Percentiles rank a stretch among this genome's conserved stretches.
Conservation (phyloP, 2,329 filamentous ascomycete genomes). For the Ophiobolus disseminans region DNA sequence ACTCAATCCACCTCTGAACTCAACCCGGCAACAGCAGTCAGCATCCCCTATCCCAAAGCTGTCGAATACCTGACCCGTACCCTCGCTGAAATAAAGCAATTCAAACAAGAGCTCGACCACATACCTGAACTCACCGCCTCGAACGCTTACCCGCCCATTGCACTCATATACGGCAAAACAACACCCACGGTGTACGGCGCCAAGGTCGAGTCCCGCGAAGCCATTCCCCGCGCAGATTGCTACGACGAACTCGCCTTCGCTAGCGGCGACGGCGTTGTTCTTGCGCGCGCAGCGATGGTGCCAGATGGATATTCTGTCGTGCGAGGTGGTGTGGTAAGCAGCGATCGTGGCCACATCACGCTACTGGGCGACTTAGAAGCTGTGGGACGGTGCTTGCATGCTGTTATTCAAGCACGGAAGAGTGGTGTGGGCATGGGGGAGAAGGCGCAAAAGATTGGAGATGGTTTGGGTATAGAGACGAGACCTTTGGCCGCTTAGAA, state of each 20-base stretch:
- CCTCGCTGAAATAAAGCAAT: constrained; percentile 72
- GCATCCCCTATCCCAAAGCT: constrained; percentile 62
- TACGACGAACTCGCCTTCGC: constrained; percentile 90
- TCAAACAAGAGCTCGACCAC: constrained; percentile 77
- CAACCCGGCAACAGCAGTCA: constrained; percentile 51
- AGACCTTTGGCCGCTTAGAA: no score
- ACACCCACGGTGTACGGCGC: constrained; percentile 86
- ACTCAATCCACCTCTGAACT: constrained; percentile 28
- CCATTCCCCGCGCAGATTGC: constrained; percentile 75
- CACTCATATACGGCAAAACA: constrained; percentile 84
- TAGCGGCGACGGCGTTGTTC: constrained; percentile 85
- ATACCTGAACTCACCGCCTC: constrained; percentile 62
- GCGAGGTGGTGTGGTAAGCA: constrained; percentile 75
- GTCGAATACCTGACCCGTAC: constrained; percentile 76
- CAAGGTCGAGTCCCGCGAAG: constrained; percentile 73
- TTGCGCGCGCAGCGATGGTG: constrained; percentile 84
- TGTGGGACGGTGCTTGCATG: constrained; percentile 75
- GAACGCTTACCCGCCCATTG: constrained; percentile 83
- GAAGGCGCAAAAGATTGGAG: not conserved
- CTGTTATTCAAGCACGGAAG: constrained; percentile 70
- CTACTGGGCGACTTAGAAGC: constrained; percentile 84
- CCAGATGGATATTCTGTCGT: constrained; percentile 79
- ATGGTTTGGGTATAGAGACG: not conserved
- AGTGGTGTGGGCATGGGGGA: constrained; percentile 75
- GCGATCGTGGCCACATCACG: constrained; percentile 85